Evolutionary conservation across 176 grass and related monocot species (phyloP), one percentile per base, ranked within the genome.

Genomic region (Canna indica): DNA sequence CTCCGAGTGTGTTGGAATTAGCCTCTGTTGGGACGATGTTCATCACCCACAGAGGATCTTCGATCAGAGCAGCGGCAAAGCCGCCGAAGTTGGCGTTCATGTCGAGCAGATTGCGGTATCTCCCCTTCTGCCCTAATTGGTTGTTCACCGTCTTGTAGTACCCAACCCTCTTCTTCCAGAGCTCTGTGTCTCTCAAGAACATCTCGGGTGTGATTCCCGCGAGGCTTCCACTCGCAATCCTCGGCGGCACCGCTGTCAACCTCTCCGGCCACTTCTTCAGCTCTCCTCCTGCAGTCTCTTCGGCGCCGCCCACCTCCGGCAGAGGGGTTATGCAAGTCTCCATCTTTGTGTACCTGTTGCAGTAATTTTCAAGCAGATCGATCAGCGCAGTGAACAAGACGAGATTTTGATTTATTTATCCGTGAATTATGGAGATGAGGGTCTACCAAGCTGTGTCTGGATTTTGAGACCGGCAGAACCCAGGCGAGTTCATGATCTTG

Each of bases 21-120:
- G 75, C 86, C 31, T 81, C 35, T 6, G 89, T 85, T 26, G 94
- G 94, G 25, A 99, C 86, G 31, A 88, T 79, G 59, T 93, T 99
- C 89, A 99, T 90, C 39, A 93, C 94, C 94, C 94, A 99, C 64
- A 93, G 74, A 1, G 94, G 94, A 53, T 99, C 86, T 41, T 73
- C 76, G 47, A 82, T 70, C 27, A 90, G 72, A 47, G 86, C 94
- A 1, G 84, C 86, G 59, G 89, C 90, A 31, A 93, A 99, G 47
- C 94, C 78, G 3, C 94, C 94, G 66, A 93, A 78, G 14, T 25
- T 70, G 3, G 89, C 89, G 80, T 99, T 99, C 82, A 92, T 93
- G 72, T 99, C 94, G 0, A 99, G 86, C 79, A 99, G 78, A 83
- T 99, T 99, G 74, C 86, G 84, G 77, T 90, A 90, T 59, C 93